phyloP scores from a whole-genome alignment of 2,329 filamentous ascomycete genomes.

The Triangularia setosa region DNA sequence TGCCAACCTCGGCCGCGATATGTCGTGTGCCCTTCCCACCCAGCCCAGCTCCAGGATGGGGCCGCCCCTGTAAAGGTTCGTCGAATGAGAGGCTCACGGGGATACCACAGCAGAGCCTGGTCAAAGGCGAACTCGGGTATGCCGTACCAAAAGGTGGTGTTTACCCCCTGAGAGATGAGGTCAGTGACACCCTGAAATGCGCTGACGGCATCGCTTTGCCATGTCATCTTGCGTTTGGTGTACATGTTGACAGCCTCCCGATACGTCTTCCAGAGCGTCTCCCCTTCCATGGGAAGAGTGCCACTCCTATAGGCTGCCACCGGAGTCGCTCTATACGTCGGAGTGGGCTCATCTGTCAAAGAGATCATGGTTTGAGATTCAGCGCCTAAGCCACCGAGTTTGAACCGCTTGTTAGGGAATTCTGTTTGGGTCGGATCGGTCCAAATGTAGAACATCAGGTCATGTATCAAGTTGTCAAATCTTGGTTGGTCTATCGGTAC shows the following conservation, averaged over 20 bases:
- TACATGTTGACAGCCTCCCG: conserved; percentile 12
- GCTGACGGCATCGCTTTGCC: conserved; percentile 12
- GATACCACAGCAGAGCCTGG: conserved; percentile 14
- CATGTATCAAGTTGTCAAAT: neutral
- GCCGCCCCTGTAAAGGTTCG: neutral
- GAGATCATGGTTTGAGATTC: neutral
- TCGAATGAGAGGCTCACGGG: conserved; percentile 3
- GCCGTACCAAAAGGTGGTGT: conserved; percentile 14
- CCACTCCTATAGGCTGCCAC: neutral
- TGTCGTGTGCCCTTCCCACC: conserved; percentile 13
- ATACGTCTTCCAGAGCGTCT: conserved; percentile 15
- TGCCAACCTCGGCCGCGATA: conserved; percentile 16
- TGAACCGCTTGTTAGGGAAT: conserved; percentile 11
- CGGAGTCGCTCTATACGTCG: conserved; percentile 6
- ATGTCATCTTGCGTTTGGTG: conserved; percentile 14
- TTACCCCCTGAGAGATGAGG: conserved; percentile 9
- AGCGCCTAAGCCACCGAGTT: neutral
- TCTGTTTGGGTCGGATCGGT: conserved; percentile 7
- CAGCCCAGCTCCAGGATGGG: conserved; percentile 15
- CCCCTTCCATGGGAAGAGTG: neutral
- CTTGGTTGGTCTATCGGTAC: conserved; percentile 2
- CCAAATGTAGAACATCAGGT: conserved; percentile 9
- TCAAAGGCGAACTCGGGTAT: conserved; percentile 16
- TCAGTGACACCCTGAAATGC: conserved; percentile 12
- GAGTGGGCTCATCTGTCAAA: neutral